Evolutionary conservation across 768 basidiomycete genomes (phyloP).

Genomic region (Daedaleopsis sinensis): DNA sequence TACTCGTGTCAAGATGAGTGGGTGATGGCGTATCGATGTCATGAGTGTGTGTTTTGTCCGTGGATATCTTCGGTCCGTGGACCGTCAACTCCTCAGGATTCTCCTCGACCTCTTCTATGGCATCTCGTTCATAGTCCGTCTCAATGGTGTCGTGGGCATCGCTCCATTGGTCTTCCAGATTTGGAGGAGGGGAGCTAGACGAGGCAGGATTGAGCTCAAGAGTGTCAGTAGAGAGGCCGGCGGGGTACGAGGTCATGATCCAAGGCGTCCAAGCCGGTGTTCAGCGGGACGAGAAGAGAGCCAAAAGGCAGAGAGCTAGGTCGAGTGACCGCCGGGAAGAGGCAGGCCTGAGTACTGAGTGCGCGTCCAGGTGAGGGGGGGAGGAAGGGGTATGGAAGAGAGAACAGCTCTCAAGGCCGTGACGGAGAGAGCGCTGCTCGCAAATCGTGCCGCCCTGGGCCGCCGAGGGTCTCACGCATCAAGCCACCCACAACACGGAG

Average conservation of each 20-base stretch:
- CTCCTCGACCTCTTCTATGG: conserved; percentile 27
- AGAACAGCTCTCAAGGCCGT: conserved; percentile 5
- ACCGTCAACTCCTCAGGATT: conserved; percentile 31
- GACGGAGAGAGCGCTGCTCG: conserved; percentile 8
- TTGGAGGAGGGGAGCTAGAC: conserved; percentile 21
- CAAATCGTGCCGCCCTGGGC: conserved; percentile 6
- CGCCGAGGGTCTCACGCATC: conserved; percentile 14
- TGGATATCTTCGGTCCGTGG: conserved; percentile 28
- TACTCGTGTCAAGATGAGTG: conserved; percentile 30
- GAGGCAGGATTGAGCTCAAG: conserved; percentile 24
- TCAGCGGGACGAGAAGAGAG: not conserved
- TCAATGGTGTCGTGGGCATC: conserved; percentile 41
- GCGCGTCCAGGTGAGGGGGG: not conserved
- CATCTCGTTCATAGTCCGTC: conserved; percentile 37
- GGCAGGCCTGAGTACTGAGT: not conserved
- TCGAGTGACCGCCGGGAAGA: not conserved
- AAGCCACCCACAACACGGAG: not conserved
- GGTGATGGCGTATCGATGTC: conserved; percentile 42
- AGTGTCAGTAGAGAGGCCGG: conserved; percentile 31
- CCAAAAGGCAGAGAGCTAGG: not conserved
- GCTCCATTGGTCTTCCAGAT: conserved; percentile 41
- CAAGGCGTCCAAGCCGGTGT: not conserved
- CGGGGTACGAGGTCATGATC: conserved; percentile 28
- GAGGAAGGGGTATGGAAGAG: conserved; percentile 1
- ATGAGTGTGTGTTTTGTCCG: conserved; percentile 26